phyloP scores from a whole-genome alignment of 2,329 filamentous ascomycete genomes.

The Sporothrix curviconia region DNA sequence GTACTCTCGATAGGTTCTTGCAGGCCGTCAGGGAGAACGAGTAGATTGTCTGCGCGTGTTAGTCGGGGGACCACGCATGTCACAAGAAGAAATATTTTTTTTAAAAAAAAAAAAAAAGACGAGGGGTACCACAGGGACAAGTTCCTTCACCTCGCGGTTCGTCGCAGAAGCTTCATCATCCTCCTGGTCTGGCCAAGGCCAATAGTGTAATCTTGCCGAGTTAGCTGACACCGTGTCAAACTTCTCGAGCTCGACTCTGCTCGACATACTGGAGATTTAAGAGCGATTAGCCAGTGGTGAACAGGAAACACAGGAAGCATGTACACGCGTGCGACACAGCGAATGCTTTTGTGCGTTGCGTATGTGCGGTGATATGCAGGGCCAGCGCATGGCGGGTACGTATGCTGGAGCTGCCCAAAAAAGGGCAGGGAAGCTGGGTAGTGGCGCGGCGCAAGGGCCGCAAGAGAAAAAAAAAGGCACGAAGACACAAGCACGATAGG shows the following conservation, averaged over 20 bases:
- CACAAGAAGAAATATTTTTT: no score
- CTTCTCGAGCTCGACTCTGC: constrained; percentile 74
- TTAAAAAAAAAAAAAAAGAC: no score
- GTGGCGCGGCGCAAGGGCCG: neutral
- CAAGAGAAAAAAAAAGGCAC: constrained; percentile 2
- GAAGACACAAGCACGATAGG: neutral
- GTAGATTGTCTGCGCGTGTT: constrained; percentile 65
- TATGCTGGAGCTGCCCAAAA: neutral
- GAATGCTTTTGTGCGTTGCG: neutral
- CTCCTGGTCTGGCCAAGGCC: constrained; percentile 87
- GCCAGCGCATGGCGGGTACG: constrained; percentile 6
- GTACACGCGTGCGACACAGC: no score
- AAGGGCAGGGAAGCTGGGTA: neutral
- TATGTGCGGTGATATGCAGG: neutral
- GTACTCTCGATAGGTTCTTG: constrained; percentile 73
- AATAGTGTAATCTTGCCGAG: constrained; percentile 87
- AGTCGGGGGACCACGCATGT: no score
- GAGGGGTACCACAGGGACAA: neutral
- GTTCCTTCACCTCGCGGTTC: constrained; percentile 69
- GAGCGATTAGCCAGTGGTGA: no score
- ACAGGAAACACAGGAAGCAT: no score
- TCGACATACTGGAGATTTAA: constrained; percentile 74
- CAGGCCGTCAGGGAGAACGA: constrained; percentile 73
- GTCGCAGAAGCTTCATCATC: constrained; percentile 87
- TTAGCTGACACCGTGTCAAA: constrained; percentile 76